Percentiles rank a stretch among this genome's conserved stretches.
These are phyloP conservation scores for Ophiocordyceps sinensis DNA, from an alignment of 2,329 filamentous ascomycete species.

Conservation along the genomic window DNA sequence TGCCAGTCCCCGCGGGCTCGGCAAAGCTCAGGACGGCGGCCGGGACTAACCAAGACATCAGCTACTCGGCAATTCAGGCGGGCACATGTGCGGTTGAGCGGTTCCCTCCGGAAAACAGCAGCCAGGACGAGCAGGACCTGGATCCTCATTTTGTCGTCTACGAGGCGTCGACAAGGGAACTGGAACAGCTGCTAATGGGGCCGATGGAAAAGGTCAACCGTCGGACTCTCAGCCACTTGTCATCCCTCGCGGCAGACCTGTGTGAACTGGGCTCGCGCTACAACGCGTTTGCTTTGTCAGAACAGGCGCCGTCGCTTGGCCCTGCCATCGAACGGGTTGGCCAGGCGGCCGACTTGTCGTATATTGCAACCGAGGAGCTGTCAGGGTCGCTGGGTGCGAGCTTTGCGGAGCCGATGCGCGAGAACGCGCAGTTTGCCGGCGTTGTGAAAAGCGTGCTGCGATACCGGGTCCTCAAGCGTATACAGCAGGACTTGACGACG, in stretches of 20 bases:
- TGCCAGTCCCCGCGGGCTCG: conserved; percentile 73
- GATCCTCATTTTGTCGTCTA: conserved; percentile 95
- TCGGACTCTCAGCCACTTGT: conserved; percentile 72
- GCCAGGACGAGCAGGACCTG: conserved; percentile 73
- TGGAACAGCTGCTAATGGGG: conserved; percentile 76
- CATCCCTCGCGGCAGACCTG: conserved; percentile 70
- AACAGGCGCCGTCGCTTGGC: conserved; percentile 76
- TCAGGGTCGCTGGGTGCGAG: conserved; percentile 77
- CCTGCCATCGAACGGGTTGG: conserved; percentile 89
- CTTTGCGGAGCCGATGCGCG: conserved; percentile 95
- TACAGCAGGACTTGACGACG: conserved; percentile 93
- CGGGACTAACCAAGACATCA: conserved; percentile 19
- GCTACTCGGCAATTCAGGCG: conserved; percentile 21
- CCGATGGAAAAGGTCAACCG: conserved; percentile 96
- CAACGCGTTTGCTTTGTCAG: conserved; percentile 91
- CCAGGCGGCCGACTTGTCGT: conserved; percentile 89
- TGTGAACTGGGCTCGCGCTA: conserved; percentile 91
- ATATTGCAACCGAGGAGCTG: conserved; percentile 87
- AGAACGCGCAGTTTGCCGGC: conserved; percentile 92
- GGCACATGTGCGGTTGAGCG: conserved; percentile 53
- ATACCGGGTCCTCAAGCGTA: conserved; percentile 82
- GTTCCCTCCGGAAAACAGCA: conserved; percentile 67
- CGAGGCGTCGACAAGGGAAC: conserved; percentile 79
- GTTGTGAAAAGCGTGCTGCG: conserved; percentile 80
- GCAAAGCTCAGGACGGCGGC: conserved; percentile 62